Evolutionary conservation across 345 rosid genomes (phyloP), one percentile per base, ranked within the genome.

Genomic region (Pistacia vera): DNA sequence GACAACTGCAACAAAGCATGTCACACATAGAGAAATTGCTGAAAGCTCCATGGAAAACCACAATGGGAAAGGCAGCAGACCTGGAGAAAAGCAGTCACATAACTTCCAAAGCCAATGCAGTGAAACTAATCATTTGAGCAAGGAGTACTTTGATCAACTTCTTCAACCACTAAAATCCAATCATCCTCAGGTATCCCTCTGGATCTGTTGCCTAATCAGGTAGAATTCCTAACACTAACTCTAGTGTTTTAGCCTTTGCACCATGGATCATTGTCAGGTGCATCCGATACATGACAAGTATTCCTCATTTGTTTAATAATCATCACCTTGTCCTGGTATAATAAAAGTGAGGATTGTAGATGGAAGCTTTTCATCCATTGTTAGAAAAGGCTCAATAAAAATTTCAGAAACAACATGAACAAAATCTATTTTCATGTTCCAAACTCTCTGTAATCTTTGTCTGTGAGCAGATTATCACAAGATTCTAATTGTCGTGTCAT

Each of bases 311-410:
- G 18, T 78, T 78, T 48, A 13, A 12, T n/a, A n/a, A 4, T 4
- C 52, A 3, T 71, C 36, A 4, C 72, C 56, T 9, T 59, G 62
- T 64, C 66, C 51, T 44, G 18, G 44, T 3, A 59, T 60, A 30
- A 61, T n/a, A 76, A 76, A 48, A n/a, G 25, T 76, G 11, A 30
- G 57, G 2, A 36, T 59, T 17, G 79, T 54, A 2, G 13, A 69
- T 60, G 54, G 63, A 17, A 46, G 20, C 28, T 57, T 68, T 3
- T 58, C 60, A 55, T 17, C 68, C 4, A 60, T 76, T 68, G 60
- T 25, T 11, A 20, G 62, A 5, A 28, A 68, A 66, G 3, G 79
- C 9, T 3, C 3, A 3, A 49, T 69, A 30, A 5, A 68, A 28
- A 25, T 69, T 8, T 68, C 1, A 0, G 11, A 68, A 20, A 49